Evolutionary conservation across 2,329 filamentous ascomycete species (phyloP).

Genomic region (Dactylella cylindrospora): DNA sequence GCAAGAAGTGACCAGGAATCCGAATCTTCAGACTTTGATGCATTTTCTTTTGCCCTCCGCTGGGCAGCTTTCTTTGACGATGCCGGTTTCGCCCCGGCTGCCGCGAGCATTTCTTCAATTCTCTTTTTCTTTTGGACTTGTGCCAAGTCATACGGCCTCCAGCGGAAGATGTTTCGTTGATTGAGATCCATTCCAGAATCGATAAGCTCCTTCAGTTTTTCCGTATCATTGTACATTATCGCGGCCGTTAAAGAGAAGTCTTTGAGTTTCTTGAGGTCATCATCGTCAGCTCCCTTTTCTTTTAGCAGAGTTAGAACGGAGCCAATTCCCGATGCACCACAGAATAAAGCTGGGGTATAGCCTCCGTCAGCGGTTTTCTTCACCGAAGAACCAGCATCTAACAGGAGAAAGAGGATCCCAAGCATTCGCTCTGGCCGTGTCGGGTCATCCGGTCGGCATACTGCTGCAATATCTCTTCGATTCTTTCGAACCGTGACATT

Average conservation of each 20-base stretch:
- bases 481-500: slow-evolving; percentile 4
- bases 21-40: too few relatives aligned
- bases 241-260: slow-evolving; percentile 7
- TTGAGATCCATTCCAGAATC: slow-evolving; percentile 1
- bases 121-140: not conserved
- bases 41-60: slow-evolving; percentile 6
- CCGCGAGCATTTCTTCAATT: not conserved
- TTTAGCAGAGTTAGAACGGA: slow-evolving; percentile 8
- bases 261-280: slow-evolving; percentile 2
- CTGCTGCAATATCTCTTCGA: not conserved
- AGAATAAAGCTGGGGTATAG: slow-evolving; percentile 5
- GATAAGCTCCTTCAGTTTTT: slow-evolving; percentile 5
- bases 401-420: slow-evolving; percentile 7
- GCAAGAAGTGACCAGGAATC: too few relatives aligned
- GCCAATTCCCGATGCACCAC: slow-evolving; percentile 1
- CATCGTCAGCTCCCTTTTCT: not conserved
- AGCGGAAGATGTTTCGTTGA: slow-evolving; percentile 9
- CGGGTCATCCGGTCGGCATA: not conserved
- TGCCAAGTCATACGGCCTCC: slow-evolving; percentile 13
- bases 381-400: slow-evolving; percentile 2
- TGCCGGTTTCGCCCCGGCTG: slow-evolving; percentile 7
- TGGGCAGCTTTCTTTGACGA: slow-evolving; percentile 1
- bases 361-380: not conserved
- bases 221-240: slow-evolving; percentile 4
- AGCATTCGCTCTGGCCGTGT: slow-evolving; percentile 1